phyloP scores from a whole-genome alignment of 768 basidiomycete genomes.

The Leccinum truebloodii region DNA sequence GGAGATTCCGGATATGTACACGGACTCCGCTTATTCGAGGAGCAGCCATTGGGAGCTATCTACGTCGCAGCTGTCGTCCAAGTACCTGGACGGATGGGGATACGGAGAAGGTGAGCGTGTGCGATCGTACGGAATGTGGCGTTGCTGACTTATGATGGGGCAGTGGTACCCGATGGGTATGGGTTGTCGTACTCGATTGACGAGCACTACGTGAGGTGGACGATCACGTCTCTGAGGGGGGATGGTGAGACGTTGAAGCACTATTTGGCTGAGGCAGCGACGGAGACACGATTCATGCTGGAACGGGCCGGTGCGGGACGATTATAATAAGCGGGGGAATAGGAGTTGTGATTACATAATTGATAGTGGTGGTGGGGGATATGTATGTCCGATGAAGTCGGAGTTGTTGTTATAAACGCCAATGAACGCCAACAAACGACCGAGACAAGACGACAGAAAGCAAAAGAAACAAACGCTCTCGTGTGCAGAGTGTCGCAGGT shows the following conservation, averaged over 20 bases:
- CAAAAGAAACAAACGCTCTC: conserved; percentile 50
- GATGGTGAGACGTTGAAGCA: conserved; percentile 55
- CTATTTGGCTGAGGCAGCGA: conserved; percentile 79
- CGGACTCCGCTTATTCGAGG: conserved; percentile 64
- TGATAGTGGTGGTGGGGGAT: conserved; percentile 17
- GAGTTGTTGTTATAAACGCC: conserved; percentile 19
- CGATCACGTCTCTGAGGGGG: conserved; percentile 73
- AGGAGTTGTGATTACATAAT: conserved; percentile 27
- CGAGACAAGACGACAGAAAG: conserved; percentile 38
- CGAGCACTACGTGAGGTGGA: conserved; percentile 84
- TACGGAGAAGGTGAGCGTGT: conserved; percentile 81
- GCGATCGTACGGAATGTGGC: neutral
- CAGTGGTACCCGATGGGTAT: conserved; percentile 90
- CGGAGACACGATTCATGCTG: conserved; percentile 56
- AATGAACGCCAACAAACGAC: conserved; percentile 42
- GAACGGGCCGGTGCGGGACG: conserved; percentile 64
- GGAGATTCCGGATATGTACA: conserved; percentile 69
- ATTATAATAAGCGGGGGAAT: conserved; percentile 16
- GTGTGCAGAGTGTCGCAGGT: conserved; percentile 65
- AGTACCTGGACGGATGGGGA: conserved; percentile 92
- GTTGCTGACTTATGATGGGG: conserved; percentile 10
- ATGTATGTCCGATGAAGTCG: conserved; percentile 27
- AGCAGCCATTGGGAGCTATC: conserved; percentile 92
- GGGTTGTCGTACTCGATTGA: conserved; percentile 91
- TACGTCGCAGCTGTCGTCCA: conserved; percentile 82